These are phyloP conservation scores for Daphne laureola DNA, from an alignment of 441 rosid species.

Conservation along the genomic window DNA sequence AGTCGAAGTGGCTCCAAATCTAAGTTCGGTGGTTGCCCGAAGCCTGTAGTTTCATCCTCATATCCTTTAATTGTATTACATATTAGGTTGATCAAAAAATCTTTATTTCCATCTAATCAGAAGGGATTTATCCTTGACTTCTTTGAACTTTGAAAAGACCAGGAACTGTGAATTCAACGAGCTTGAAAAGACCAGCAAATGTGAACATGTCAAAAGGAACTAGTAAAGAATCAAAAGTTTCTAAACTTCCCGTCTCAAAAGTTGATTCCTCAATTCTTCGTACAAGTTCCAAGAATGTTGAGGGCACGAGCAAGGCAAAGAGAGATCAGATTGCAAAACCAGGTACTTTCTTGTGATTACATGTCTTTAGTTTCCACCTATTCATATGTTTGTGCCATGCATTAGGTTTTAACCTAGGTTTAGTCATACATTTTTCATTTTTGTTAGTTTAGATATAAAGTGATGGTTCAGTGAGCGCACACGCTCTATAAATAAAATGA, in stretches of 20 bases:
- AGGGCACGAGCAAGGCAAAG: slow-evolving; percentile 27
- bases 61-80: slow-evolving; percentile 54
- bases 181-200: slow-evolving; percentile 33
- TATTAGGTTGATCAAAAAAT: neutral
- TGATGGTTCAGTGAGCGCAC: no score
- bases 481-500: no score
- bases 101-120: slow-evolving; percentile 13
- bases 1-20: slow-evolving; percentile 65
- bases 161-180: slow-evolving; percentile 31
- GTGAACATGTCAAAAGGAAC: slow-evolving; percentile 28
- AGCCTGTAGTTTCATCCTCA: slow-evolving; percentile 56
- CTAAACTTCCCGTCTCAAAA: slow-evolving; percentile 38
- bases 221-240: slow-evolving; percentile 36
- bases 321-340: slow-evolving; percentile 33
- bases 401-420: no score
- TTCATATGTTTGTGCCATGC: no score
- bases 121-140: slow-evolving; percentile 56
- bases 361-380: neutral
- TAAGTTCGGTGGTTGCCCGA: slow-evolving; percentile 59
- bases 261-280: slow-evolving; percentile 23
- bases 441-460: no score
- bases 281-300: slow-evolving; percentile 25
- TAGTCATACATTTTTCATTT: no score
- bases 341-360: slow-evolving; percentile 28
- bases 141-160: slow-evolving; percentile 55